These are phyloP conservation scores for Mikania micrantha DNA, from an alignment of 129 eudicot genomes.

Conservation along the genomic window DNA sequence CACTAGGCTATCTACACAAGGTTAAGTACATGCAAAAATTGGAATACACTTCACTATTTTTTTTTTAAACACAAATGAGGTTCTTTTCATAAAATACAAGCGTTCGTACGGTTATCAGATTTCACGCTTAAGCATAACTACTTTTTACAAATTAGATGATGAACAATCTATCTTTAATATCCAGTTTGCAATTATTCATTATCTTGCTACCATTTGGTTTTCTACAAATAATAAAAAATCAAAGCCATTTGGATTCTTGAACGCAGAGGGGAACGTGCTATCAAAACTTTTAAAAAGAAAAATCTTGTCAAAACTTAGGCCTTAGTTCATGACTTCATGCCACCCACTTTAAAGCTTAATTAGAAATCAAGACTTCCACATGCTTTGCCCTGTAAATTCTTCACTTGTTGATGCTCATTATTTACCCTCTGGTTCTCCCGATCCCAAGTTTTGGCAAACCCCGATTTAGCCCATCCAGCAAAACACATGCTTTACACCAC, in stretches of 20 bases:
- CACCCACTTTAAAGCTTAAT: neutral
- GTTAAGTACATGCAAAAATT: no score
- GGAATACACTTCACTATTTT: no score
- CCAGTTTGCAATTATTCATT: neutral
- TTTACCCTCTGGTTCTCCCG: slow-evolving; percentile 63
- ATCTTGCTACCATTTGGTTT: neutral
- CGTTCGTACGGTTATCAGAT: no score
- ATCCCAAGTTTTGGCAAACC: slow-evolving; percentile 94
- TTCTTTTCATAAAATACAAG: no score
- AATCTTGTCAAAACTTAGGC: neutral
- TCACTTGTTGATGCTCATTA: slow-evolving; percentile 27
- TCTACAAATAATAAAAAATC: neutral
- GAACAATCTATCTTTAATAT: neutral
- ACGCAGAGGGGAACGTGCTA: no score
- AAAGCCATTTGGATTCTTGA: neutral
- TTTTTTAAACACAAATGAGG: no score
- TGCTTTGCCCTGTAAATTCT: slow-evolving; percentile 64
- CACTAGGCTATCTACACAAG: no score
- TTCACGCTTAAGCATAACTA: no score
- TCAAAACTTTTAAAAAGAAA: neutral
- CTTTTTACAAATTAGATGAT: neutral
- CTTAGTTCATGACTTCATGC: neutral
- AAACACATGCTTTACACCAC: slow-evolving; percentile 98
- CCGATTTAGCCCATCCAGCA: slow-evolving; percentile 86
- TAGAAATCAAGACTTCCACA: slow-evolving; percentile 73